Conservation (phyloP, 352 stramenopile genomes). For the Globisporangium echinulatum region DNA sequence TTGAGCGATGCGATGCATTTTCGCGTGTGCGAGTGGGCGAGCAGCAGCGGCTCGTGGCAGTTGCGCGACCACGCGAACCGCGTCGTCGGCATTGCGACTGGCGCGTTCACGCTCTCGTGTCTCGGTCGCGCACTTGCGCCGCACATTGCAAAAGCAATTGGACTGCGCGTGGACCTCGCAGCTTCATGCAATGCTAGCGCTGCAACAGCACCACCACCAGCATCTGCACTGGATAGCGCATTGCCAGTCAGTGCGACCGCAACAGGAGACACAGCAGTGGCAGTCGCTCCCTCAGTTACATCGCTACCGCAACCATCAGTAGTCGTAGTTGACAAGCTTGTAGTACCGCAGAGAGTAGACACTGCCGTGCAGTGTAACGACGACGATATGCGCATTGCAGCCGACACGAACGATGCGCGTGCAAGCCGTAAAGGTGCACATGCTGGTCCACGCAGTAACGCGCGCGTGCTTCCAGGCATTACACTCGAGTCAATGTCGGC, state of each 20-base stretch:
- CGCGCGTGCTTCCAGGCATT: neutral
- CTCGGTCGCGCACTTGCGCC: slow-evolving; percentile 32
- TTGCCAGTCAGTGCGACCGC: too few relatives aligned
- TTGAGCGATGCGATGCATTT: slow-evolving; percentile 9
- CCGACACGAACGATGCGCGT: neutral
- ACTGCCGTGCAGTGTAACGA: slow-evolving; percentile 28
- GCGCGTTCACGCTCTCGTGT: slow-evolving; percentile 35
- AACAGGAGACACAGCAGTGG: too few relatives aligned
- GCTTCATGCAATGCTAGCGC: neutral
- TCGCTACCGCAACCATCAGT: too few relatives aligned
- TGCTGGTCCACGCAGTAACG: neutral
- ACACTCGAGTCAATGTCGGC: neutral
- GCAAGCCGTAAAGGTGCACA: neutral
- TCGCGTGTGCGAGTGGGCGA: slow-evolving; percentile 42
- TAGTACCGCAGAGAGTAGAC: slow-evolving; percentile 8
- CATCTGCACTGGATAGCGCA: too few relatives aligned
- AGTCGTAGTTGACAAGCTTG: too few relatives aligned
- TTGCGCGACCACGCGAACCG: slow-evolving; percentile 23
- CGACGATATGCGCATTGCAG: neutral
- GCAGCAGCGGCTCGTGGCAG: slow-evolving; percentile 25
- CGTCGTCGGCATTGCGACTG: slow-evolving; percentile 16
- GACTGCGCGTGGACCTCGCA: slow-evolving; percentile 19
- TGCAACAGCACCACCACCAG: neutral
- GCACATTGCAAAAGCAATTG: slow-evolving; percentile 24
- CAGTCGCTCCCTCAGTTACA: too few relatives aligned